Conservation (phyloP, 1,284 basidiomycete genomes). For the Trametes hirsuta region DNA sequence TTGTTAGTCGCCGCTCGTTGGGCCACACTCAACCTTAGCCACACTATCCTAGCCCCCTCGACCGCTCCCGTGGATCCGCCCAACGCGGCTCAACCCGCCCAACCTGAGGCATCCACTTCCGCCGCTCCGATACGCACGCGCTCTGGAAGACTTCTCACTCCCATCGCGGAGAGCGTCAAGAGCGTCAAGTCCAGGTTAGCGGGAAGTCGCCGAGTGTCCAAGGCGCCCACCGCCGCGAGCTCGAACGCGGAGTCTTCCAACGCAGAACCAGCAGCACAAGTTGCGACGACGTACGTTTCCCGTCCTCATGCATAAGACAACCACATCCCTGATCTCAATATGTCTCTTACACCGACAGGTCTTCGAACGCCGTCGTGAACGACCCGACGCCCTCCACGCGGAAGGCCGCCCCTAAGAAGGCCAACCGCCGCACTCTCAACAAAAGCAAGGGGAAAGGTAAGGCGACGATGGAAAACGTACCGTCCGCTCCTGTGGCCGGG, state of each 20-base stretch:
- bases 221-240: background rate
- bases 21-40: slow-evolving; percentile 3
- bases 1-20: background rate
- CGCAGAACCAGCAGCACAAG: background rate
- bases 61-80: slow-evolving; percentile 1
- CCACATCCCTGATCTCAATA: background rate
- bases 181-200: slow-evolving; percentile 8
- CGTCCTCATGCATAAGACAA: no score
- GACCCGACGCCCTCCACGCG: slow-evolving; percentile 4
- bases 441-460: background rate
- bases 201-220: slow-evolving; percentile 7
- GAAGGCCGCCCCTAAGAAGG: slow-evolving; percentile 12
- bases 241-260: background rate
- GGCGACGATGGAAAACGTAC: background rate
- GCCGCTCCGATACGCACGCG: slow-evolving; percentile 8
- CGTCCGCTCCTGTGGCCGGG: background rate
- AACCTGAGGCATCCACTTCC: background rate
- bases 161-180: slow-evolving; percentile 14
- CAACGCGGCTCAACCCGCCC: background rate
- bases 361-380: background rate
- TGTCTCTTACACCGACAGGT: background rate
- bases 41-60: slow-evolving; percentile 6
- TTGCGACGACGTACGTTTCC: background rate
- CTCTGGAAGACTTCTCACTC: slow-evolving; percentile 14
- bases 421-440: background rate